Percentiles rank a stretch among this genome's conserved stretches.
Evolutionary conservation across 129 eudicot genomes (phyloP).

Genomic region (Flaveria brownii): DNA sequence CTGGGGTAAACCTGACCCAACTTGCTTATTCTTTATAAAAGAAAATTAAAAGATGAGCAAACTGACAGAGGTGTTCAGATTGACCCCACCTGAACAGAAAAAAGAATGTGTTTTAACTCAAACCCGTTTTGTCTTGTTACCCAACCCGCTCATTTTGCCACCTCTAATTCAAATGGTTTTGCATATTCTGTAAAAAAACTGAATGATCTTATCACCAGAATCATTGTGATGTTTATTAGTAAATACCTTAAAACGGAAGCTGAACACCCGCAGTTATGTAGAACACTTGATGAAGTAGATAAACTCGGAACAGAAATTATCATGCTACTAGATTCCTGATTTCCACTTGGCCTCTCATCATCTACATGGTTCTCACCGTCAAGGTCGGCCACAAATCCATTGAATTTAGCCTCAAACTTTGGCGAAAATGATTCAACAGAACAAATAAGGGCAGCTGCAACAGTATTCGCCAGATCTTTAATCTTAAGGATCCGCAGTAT

Average conservation of each 20-base stretch:
- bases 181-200: slow-evolving; percentile 5
- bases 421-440: slow-evolving; percentile 45
- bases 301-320: slow-evolving; percentile 36
- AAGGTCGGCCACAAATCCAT: slow-evolving; percentile 45
- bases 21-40: background rate
- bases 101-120: background rate
- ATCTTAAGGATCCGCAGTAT: slow-evolving; percentile 91
- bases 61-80: background rate
- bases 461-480: slow-evolving; percentile 85
- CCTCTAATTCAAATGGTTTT: background rate
- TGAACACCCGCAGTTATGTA: slow-evolving; percentile 38
- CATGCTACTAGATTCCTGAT: slow-evolving; percentile 40
- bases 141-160: background rate
- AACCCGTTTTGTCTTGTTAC: background rate
- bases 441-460: slow-evolving; percentile 87
- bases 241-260: slow-evolving; percentile 56
- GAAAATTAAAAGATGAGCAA: background rate
- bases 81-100: background rate
- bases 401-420: slow-evolving; percentile 54
- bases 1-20: background rate
- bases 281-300: slow-evolving; percentile 41
- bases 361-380: slow-evolving; percentile 39
- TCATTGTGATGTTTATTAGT: slow-evolving; percentile 6
- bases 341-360: slow-evolving; percentile 32
- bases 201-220: background rate